Base-by-base conservation (phyloP, 331 rosid species). In the Pyrus hybrid region DNA sequence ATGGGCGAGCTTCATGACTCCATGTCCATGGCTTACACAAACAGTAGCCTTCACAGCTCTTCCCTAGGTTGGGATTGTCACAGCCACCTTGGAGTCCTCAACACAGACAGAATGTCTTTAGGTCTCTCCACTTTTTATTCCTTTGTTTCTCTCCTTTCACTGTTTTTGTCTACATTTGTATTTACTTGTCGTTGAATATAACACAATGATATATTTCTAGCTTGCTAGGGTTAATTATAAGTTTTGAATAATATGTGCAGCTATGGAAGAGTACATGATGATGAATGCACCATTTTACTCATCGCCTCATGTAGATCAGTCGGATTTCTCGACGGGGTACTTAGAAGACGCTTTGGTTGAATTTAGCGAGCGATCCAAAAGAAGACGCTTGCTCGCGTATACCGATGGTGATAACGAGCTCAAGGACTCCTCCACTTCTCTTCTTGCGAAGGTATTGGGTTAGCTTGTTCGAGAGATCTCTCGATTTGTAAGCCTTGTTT, bases 261-360 rank as follows among this genome's bases (percentile, higher is more conserved):
- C 69, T 25, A 89, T 84, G 93, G 91, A 85, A 49, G 87, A 35
- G 18, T 63, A 70, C 72, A 17, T 28, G 67, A 60, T 25, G 67
- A 64, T 17, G 68, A 64, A 64, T 13, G 41, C 74, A 47, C 35
- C 89, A 26, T 74, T 75, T 66, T 80, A 72, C 37, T 84, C 79
- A 12, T 61, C 93, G 20, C 76, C 82, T 32, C 80, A 21, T n/a
- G 61, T 80, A 18, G 85, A 83, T n/a, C 37, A 14, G n/a, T 81
- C 88, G 57, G 90, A 89, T 79, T 80, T 88, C 82, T 94, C 97
- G 5, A 88, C 96, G 17, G 99, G 99, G 9, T 94, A 94, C 71
- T 80, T 94, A 67, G 96, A 94, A 84, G 99, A 94, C 76, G 99
- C 97, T 63, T 84, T 94, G 87, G 8, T 89, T 57, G 90, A 92